These are phyloP conservation scores for Aspergillus ostianus DNA, from an alignment of 495 filamentous ascomycete species.

Conservation along the genomic window DNA sequence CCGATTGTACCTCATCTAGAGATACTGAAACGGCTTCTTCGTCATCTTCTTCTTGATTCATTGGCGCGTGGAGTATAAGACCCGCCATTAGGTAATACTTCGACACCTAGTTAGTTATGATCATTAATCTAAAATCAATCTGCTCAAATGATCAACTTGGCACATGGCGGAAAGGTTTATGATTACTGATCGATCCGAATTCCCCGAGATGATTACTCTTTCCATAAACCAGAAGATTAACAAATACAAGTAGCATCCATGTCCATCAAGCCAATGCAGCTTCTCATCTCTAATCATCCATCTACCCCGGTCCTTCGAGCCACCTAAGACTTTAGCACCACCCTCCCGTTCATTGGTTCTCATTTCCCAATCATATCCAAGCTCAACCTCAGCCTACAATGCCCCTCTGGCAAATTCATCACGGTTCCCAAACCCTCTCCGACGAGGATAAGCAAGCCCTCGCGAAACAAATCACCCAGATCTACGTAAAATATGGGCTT, in stretches of 20 bases:
- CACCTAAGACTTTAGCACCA: too few relatives aligned
- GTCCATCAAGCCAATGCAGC: background rate
- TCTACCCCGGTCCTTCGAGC: background rate
- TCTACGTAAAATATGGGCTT: constrained; percentile 21
- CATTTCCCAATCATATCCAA: too few relatives aligned
- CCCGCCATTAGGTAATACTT: too few relatives aligned
- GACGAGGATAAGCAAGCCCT: constrained; percentile 17
- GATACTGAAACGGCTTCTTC: too few relatives aligned
- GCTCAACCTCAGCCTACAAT: constrained; percentile 10
- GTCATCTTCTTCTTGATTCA: too few relatives aligned
- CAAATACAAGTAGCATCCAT: background rate
- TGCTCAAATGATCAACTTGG: too few relatives aligned
- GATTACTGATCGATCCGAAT: constrained; percentile 8
- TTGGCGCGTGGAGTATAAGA: too few relatives aligned
- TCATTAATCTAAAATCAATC: too few relatives aligned
- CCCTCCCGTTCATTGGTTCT: too few relatives aligned
- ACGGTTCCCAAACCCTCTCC: constrained; percentile 10
- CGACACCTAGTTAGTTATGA: too few relatives aligned
- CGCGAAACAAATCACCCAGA: constrained; percentile 15
- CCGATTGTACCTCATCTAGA: too few relatives aligned
- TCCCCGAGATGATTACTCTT: background rate
- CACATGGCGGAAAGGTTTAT: background rate
- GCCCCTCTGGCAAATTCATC: constrained; percentile 14
- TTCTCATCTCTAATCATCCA: background rate
- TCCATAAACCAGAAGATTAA: background rate